Evolutionary conservation across 495 filamentous ascomycete genomes (phyloP), one percentile per base, ranked within the genome.

Genomic region (Neurospora tetraspora): DNA sequence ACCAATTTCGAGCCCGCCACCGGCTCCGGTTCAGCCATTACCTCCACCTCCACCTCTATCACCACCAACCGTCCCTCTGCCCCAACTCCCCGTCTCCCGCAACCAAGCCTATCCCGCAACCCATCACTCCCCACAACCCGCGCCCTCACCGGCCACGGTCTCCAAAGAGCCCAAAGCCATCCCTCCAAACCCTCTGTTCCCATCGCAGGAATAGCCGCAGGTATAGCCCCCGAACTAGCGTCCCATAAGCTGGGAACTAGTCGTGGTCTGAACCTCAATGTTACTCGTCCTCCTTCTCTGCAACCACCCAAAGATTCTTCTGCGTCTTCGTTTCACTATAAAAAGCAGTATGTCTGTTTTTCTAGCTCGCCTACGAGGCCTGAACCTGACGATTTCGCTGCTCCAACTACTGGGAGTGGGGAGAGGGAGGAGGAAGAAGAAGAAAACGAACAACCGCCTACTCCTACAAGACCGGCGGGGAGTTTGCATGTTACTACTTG

Each of bases 291-390:
- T 16, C 73, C 75, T 7, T 36, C 69, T 12, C 68, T 34, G 7
- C 71, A 71, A 42, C 16, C 34, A 31, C 1, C 27, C 42, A 11
- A 77, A 72, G 68, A 76, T 0, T 34, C 53, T 7, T 61, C 53
- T 9, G 12, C 27, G 2, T 71, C 74, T 2, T 43, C 68, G 0
- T 16, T 73, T 0, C 37, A 14, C 0, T 65, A 59, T 20, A 12
- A 69, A 20, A 84, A 83, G 70, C 80, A 81, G n/a, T 86, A 86
- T 69, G 39, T 79, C 9, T 83, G 79, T 70, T 86, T 86, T 68
- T 86, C 85, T 1, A 86, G 85, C 74, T 86, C 85, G 14, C 85
- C 85, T 12, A 73, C 78, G 2, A 76, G 76, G 43, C 79, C 80
- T 8, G 45, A 68, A 16, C 5, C 12, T 20, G 37, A 70, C 2